These are phyloP conservation scores for Myxozyma melibiosi DNA, from an alignment of 805 yeast species.

Conservation along the genomic window DNA sequence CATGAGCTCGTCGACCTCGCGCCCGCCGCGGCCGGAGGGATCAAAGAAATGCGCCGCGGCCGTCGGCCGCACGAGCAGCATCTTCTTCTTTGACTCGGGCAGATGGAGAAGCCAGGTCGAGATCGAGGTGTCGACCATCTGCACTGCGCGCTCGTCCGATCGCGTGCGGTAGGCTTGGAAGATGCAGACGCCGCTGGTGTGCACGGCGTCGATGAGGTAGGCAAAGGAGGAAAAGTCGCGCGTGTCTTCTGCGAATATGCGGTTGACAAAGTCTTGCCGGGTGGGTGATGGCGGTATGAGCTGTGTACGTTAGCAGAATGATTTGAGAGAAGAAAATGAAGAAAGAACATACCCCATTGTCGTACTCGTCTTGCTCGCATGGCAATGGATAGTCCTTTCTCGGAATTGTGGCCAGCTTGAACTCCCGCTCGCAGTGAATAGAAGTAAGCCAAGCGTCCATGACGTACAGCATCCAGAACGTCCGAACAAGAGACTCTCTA, in stretches of 20 bases:
- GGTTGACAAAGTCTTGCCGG: conserved; percentile 14
- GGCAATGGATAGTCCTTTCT: conserved; percentile 11
- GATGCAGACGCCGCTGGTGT: conserved; percentile 1
- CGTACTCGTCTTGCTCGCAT: conserved; percentile 20
- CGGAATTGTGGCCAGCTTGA: background rate
- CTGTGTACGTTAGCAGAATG: background rate
- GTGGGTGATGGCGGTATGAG: conserved; percentile 9
- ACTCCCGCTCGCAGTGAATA: conserved; percentile 1
- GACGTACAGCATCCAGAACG: conserved; percentile 24
- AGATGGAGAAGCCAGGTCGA: conserved; percentile 18
- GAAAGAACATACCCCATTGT: conserved; percentile 14
- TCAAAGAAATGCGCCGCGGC: conserved; percentile 1
- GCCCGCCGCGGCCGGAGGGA: background rate
- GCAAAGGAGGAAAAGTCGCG: conserved; percentile 19
- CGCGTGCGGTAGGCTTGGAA: background rate
- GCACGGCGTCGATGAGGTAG: conserved; percentile 16
- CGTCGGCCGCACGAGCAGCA: conserved; percentile 1
- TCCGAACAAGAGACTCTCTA: conserved; percentile 18
- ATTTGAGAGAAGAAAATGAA: background rate
- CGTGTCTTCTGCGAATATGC: conserved; percentile 3
- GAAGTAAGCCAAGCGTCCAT: conserved; percentile 15
- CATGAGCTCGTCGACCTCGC: conserved; percentile 24
- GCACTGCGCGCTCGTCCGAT: background rate
- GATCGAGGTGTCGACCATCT: conserved; percentile 7
- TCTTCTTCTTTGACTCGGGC: conserved; percentile 13